Evolutionary conservation across 495 filamentous ascomycete genomes (phyloP), one percentile per base, ranked within the genome.

Genomic region (Penicillium ochrochloron): DNA sequence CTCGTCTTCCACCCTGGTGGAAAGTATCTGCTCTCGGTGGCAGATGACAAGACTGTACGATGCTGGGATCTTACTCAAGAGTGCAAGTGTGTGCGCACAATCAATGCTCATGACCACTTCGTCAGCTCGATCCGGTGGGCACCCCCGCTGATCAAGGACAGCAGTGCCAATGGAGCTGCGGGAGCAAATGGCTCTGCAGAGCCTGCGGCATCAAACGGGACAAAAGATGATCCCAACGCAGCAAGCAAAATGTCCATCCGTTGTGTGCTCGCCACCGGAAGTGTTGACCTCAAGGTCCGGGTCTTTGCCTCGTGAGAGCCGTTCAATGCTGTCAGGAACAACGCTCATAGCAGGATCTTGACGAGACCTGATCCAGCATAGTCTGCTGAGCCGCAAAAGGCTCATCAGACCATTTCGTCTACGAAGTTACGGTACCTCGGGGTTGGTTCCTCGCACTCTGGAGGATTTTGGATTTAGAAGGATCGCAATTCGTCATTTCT

Each of bases 51-150:
- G 76, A 94, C 92, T 14, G 80, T 99, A 37, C 83, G 94, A 48
- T 97, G 94, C 79, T 99, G 95, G 95, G 95, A 99, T 78, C 80
- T 99, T 10, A 83, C 84, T 15, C 95, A 99, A 70, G 94, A 97
- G 74, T 91, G 92, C 19, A 90, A 90, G 65, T 92, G 93, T 66
- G 94, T 97, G 60, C 94, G 94, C 79, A 90, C 85, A 17, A 80
- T 84, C 39, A 90, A 94, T 67, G 90, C 88, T 1, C 95, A 97
- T 74, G 89, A 82, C 7, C 92, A 93, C 73, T 99, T 99, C 68
- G 86, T 97, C 41, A 91, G 85, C 64, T 95, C 92, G 73, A 80
- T 99, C 41, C 76, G 92, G 60, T 99, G 95, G 95, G 95, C 94
- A n/a, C 94, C 94, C 0, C 85, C 87, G 6, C 83, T 92, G 76